Evolutionary conservation across 1,139 yeast species (phyloP).

Genomic region (Wickerhamomyces sp.): DNA sequence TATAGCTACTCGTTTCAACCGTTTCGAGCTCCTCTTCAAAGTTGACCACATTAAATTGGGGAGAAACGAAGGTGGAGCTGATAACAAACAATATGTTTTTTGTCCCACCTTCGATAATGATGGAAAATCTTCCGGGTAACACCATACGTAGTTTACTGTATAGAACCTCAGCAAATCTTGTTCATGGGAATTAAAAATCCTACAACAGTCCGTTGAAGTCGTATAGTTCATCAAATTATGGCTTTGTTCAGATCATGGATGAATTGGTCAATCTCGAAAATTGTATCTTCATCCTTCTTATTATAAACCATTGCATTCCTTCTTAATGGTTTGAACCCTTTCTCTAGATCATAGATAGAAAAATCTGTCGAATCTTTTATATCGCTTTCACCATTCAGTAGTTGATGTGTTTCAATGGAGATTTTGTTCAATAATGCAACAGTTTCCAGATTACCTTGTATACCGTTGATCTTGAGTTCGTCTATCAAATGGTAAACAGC

Average conservation of each 20-base stretch:
- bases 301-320: slow-evolving; percentile 25
- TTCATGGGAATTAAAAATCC: no score
- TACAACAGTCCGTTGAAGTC: no score
- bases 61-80: no score
- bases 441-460: slow-evolving; percentile 34
- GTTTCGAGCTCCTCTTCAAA: no score
- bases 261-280: slow-evolving; percentile 23
- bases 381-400: slow-evolving; percentile 7
- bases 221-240: neutral
- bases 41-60: no score
- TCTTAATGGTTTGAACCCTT: slow-evolving; percentile 3
- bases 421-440: slow-evolving; percentile 24
- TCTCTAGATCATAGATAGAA: slow-evolving; percentile 3
- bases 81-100: no score
- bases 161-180: no score
- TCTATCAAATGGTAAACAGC: slow-evolving; percentile 30
- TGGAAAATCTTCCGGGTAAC: no score
- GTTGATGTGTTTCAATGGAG: slow-evolving; percentile 9
- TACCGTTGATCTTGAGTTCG: slow-evolving; percentile 39
- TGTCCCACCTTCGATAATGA: no score
- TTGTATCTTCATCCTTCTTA: slow-evolving; percentile 24
- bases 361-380: slow-evolving; percentile 21
- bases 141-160: no score
- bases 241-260: slow-evolving; percentile 4
- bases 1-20: no score